These are phyloP conservation scores for Phaeosphaeriaceae sp. DNA, from an alignment of 2,329 filamentous ascomycete genomes.

Conservation along the genomic window DNA sequence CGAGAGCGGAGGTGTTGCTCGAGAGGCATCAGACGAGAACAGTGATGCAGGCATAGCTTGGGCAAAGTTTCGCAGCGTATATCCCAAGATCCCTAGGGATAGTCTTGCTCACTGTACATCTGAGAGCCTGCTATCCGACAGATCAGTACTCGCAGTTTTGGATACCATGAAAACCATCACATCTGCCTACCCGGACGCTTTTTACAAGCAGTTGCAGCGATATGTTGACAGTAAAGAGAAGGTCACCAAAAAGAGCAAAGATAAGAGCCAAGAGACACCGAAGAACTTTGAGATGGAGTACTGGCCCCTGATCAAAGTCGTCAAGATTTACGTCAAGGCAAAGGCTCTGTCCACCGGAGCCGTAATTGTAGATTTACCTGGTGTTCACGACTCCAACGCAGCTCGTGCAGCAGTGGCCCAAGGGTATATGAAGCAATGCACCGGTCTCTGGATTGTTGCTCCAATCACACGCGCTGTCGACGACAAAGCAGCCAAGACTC, in stretches of 20 bases:
- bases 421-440: conserved; percentile 67
- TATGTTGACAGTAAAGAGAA: conserved; percentile 66
- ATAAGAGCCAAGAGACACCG: conserved; percentile 32
- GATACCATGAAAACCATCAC: conserved; percentile 54
- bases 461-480: conserved; percentile 67
- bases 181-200: conserved; percentile 45
- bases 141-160: conserved; percentile 52
- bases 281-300: conserved; percentile 45
- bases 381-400: conserved; percentile 66
- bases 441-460: conserved; percentile 67
- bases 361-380: conserved; percentile 65
- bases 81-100: conserved; percentile 53
- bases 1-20: conserved; percentile 47
- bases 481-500: conserved; percentile 63
- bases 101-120: conserved; percentile 45
- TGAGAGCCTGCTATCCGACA: conserved; percentile 52
- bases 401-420: conserved; percentile 65
- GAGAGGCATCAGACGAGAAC: conserved; percentile 51
- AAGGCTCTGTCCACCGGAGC: conserved; percentile 61
- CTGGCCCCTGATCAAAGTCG: conserved; percentile 63
- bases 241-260: conserved; percentile 36
- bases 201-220: conserved; percentile 56
- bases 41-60: conserved; percentile 58
- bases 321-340: conserved; percentile 60
- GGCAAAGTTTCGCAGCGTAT: conserved; percentile 60